Evolutionary conservation across 345 rosid species (phyloP), one percentile per base, ranked within the genome.

Genomic region (Heritiera littoralis): DNA sequence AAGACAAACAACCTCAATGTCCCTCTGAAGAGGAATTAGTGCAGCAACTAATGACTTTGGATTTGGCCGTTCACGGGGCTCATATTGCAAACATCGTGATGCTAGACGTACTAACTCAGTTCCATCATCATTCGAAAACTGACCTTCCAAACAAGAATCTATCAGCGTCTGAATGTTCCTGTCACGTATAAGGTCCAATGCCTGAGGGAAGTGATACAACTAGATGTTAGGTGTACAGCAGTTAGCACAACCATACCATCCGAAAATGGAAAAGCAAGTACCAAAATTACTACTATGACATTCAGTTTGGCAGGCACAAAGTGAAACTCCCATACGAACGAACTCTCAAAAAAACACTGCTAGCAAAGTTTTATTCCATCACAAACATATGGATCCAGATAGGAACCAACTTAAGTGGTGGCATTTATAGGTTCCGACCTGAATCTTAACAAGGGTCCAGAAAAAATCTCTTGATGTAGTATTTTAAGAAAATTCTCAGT

Each of bases 121-220:
- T 38, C 97, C 98, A 20, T 95, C 98, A 38, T 87, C 94, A 73
- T 85, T 86, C 51, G 94, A 88, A 83, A 92, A 92, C 64, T 93
- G 94, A 58, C 99, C 99, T 88, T 89, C 94, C 85, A 95, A 88
- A 87, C 98, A 93, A 80, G 99, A 95, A 84, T 95, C 98, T 54
- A 90, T 89, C 78, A 95, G 84, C 90, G 85, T 92, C 81, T 91
- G 95, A 83, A 95, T 87, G 82, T 95, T 92, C 82, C 94, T 89
- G 84, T 93, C 97, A 66, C 97, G 86, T 85, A 95, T 95, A 82
- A 95, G 87, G 86, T 95, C 99, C 56, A 95, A 90, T 35, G 99
- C 99, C 99, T 95, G 92, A 18, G 77, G 58, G 49, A 82, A 52
- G 48, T 75, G 61, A 41, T 61, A 32, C 61, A 17, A 67, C 35